Conservation (phyloP, 495 filamentous ascomycete species). For the Neurospora sp. region DNA sequence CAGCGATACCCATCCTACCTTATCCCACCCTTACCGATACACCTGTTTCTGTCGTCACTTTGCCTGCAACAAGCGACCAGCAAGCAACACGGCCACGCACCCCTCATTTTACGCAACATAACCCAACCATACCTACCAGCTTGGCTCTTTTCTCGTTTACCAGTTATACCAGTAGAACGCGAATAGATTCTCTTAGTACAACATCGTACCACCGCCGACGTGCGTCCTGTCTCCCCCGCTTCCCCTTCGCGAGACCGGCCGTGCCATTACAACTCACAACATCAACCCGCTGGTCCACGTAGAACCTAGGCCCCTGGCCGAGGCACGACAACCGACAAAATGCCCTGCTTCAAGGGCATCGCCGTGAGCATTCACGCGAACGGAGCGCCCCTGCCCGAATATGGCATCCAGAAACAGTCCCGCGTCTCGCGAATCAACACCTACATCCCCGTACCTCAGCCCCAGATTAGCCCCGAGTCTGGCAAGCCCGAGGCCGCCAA, state of each 20-base stretch:
- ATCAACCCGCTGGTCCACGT: background rate
- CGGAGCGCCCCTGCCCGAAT: slow-evolving; percentile 77
- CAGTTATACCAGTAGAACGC: background rate
- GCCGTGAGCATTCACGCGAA: slow-evolving; percentile 93
- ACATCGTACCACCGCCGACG: background rate
- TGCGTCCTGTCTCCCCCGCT: background rate
- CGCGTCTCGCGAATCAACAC: slow-evolving; percentile 85
- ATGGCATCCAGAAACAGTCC: slow-evolving; percentile 89
- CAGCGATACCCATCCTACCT: background rate
- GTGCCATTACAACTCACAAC: background rate
- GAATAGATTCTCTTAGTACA: background rate
- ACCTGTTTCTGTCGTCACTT: background rate
- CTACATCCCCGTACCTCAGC: slow-evolving; percentile 89
- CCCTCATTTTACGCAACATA: background rate
- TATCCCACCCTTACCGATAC: background rate
- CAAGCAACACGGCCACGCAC: background rate
- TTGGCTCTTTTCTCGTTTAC: background rate
- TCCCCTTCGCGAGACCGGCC: background rate
- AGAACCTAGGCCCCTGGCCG: background rate
- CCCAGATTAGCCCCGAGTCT: slow-evolving; percentile 59
- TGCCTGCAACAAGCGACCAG: background rate
- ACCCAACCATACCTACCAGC: background rate
- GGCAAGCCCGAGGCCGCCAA: slow-evolving; percentile 79
- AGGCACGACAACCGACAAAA: slow-evolving; percentile 24
- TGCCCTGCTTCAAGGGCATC: slow-evolving; percentile 98